A percentile compares a stretch with the other conserved stretches of the same genome.
Conservation (phyloP, 176 grass and related monocot species). For the Rhynchospora breviuscula region DNA sequence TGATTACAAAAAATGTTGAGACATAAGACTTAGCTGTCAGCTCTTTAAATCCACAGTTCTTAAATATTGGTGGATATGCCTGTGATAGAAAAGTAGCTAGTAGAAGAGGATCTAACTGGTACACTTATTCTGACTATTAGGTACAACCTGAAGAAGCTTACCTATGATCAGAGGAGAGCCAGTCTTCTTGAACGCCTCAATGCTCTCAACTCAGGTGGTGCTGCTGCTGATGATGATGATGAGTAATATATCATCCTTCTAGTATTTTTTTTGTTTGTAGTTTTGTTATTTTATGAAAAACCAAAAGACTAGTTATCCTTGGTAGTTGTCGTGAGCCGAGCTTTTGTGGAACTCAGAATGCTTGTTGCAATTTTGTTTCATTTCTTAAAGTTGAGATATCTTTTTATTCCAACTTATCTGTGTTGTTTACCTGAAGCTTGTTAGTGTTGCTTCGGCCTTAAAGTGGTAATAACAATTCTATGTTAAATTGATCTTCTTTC, state of each 20-base stretch:
- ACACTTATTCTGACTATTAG: conserved; percentile 23
- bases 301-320: conserved; percentile 21
- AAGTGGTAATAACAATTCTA: too few species aligned
- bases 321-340: conserved; percentile 30
- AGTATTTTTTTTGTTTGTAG: conserved; percentile 16
- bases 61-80: not conserved
- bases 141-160: conserved; percentile 82
- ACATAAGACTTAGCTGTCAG: too few species aligned
- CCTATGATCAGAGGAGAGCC: conserved; percentile 80
- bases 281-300: conserved; percentile 14
- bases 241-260: conserved; percentile 17
- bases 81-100: too few species aligned
- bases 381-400: conserved; percentile 11
- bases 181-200: conserved; percentile 59
- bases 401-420: not conserved
- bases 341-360: conserved; percentile 19
- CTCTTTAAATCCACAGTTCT: not conserved
- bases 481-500: too few species aligned
- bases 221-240: conserved; percentile 57
- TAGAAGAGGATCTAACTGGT: not conserved
- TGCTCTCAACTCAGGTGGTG: conserved; percentile 50
- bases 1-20: too few species aligned
- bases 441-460: too few species aligned
- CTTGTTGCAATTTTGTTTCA: conserved; percentile 21
- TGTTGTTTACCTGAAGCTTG: not conserved